Conservation (phyloP, 1,139 yeast genomes). For the Kluyveromyces sp. region DNA sequence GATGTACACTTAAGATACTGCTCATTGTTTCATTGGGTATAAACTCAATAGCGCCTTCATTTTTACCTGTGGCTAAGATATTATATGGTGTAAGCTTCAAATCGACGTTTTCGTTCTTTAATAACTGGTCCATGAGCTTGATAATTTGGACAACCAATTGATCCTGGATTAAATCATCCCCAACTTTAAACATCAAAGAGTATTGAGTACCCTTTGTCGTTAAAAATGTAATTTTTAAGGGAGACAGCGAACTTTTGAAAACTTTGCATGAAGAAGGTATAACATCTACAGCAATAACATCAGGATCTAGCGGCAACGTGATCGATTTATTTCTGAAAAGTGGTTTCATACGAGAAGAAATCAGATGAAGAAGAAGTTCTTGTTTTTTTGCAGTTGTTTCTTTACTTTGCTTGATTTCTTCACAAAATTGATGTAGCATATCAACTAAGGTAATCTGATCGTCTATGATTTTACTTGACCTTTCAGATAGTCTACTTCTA, state of each 20-base stretch:
- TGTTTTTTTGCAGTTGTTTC: constrained; percentile 53
- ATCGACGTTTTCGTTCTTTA: constrained; percentile 86
- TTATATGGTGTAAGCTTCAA: constrained; percentile 81
- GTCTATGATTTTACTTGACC: constrained; percentile 26
- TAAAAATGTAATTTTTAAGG: constrained; percentile 72
- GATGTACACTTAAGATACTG: constrained; percentile 63
- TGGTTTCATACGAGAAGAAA: constrained; percentile 29
- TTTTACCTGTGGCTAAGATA: constrained; percentile 82
- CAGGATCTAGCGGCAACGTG: constrained; percentile 33
- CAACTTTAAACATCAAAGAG: constrained; percentile 86
- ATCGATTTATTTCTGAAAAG: constrained; percentile 23
- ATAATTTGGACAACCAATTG: constrained; percentile 92
- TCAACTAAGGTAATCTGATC: constrained; percentile 40
- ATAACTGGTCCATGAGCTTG: constrained; percentile 79
- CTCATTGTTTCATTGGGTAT: constrained; percentile 88
- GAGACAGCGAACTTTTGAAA: constrained; percentile 84
- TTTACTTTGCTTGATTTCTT: constrained; percentile 38
- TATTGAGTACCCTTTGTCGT: constrained; percentile 49
- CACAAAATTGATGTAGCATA: constrained; percentile 37
- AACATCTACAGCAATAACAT: constrained; percentile 56
- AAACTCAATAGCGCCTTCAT: constrained; percentile 89
- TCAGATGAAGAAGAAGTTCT: constrained; percentile 36
- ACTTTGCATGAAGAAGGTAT: constrained; percentile 76
- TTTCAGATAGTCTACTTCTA: constrained; percentile 23
- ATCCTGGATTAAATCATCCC: constrained; percentile 94